A percentile compares a stretch with the other conserved stretches of the same genome.
These are phyloP conservation scores for Globisporangium cederbergense DNA, from an alignment of 352 stramenopile species.

Conservation along the genomic window DNA sequence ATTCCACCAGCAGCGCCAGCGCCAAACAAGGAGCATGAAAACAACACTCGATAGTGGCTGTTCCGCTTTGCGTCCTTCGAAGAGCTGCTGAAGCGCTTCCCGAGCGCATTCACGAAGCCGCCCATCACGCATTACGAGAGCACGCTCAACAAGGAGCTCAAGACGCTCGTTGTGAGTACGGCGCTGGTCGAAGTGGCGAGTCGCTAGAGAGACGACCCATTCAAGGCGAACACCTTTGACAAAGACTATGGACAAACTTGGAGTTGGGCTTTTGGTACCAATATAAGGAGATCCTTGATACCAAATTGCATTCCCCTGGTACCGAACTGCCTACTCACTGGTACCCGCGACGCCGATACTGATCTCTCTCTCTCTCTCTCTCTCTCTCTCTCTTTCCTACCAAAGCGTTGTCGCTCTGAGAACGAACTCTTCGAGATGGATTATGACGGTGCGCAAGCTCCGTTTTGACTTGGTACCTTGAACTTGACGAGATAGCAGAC, in stretches of 20 bases:
- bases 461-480: too few relatives aligned
- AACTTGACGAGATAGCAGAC: too few relatives aligned
- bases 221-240: background rate
- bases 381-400: too few relatives aligned
- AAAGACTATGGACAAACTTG: background rate
- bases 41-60: background rate
- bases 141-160: background rate
- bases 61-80: conserved; percentile 5
- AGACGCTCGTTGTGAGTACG: background rate
- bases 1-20: background rate
- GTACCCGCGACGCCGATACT: background rate
- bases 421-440: too few relatives aligned
- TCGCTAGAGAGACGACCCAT: background rate
- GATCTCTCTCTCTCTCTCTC: too few relatives aligned
- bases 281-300: background rate
- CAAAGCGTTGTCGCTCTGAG: too few relatives aligned
- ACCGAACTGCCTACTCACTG: background rate
- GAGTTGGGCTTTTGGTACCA: background rate
- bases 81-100: background rate
- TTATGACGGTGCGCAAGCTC: too few relatives aligned
- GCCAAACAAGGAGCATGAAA: background rate
- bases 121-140: background rate
- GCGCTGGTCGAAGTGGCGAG: background rate
- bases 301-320: background rate
- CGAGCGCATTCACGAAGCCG: background rate